Conservation (phyloP, 345 rosid species). For the Salix caprea region DNA sequence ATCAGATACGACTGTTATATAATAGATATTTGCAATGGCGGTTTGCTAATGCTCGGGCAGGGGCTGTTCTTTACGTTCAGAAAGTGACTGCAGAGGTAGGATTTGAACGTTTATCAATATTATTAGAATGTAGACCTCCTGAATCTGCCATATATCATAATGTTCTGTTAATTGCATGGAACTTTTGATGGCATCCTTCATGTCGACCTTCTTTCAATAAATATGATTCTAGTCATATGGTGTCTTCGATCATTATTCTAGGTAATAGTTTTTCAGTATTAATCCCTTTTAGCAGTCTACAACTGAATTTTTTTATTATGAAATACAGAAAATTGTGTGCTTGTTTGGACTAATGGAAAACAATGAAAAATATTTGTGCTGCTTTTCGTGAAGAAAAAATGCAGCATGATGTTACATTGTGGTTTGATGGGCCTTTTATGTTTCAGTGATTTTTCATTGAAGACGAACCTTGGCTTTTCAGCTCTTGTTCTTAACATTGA, state of each 20-base stretch:
- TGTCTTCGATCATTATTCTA: not conserved
- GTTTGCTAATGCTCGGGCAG: conserved; percentile 72
- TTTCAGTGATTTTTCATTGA: not conserved
- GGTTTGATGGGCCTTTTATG: not conserved
- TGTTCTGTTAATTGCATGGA: not conserved
- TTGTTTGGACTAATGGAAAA: not conserved
- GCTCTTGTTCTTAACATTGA: not conserved
- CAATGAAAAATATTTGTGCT: not conserved
- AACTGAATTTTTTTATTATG: not conserved
- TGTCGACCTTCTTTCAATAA: not conserved
- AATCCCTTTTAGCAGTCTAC: not conserved
- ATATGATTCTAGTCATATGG: not conserved
- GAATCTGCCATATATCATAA: not conserved
- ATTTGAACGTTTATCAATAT: not conserved
- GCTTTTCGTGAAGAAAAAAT: not conserved
- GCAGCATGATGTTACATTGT: not conserved
- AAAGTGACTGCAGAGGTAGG: conserved; percentile 75
- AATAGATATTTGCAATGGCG: conserved; percentile 91
- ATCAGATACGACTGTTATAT: conserved; percentile 74
- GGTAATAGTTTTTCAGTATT: not conserved
- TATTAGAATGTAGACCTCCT: not conserved
- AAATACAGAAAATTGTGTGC: not conserved
- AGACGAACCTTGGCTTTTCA: not conserved
- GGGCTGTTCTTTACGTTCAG: conserved; percentile 62
- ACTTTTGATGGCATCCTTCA: not conserved